Conservation (phyloP, 805 yeast species). For the Torulaspora quercuum region DNA sequence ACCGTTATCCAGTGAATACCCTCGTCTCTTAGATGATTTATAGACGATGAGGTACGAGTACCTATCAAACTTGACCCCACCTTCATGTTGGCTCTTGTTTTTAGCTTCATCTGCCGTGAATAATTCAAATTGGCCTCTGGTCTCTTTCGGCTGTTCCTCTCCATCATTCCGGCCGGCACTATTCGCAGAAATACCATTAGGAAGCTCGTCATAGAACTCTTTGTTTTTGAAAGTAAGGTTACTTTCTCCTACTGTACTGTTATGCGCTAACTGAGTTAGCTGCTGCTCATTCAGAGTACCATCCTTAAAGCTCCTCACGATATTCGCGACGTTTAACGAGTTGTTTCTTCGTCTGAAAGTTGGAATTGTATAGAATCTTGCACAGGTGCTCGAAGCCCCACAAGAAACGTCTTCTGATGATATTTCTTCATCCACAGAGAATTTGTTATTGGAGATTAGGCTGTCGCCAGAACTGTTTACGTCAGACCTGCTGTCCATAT, state of each 20-base stretch:
- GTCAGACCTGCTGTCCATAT: neutral
- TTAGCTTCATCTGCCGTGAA: neutral
- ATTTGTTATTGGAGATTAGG: neutral
- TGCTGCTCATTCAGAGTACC: slow-evolving; percentile 21
- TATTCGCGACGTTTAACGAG: slow-evolving; percentile 16
- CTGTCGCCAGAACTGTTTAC: neutral
- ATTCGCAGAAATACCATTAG: neutral
- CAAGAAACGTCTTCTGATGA: slow-evolving; percentile 1
- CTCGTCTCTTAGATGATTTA: slow-evolving; percentile 25
- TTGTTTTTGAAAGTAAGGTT: slow-evolving; percentile 16
- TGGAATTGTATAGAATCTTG: slow-evolving; percentile 38
- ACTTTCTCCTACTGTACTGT: slow-evolving; percentile 4
- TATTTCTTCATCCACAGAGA: neutral
- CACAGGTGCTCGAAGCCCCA: slow-evolving; percentile 7
- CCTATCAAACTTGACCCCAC: slow-evolving; percentile 29
- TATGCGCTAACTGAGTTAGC: slow-evolving; percentile 13
- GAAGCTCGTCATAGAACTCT: slow-evolving; percentile 22
- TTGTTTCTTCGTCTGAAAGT: slow-evolving; percentile 36
- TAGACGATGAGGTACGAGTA: slow-evolving; percentile 31
- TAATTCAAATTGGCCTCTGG: neutral
- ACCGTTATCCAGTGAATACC: slow-evolving; percentile 2
- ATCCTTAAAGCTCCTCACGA: slow-evolving; percentile 19
- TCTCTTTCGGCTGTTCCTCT: neutral
- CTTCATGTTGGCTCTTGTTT: slow-evolving; percentile 5
- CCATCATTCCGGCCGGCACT: neutral